Conservation (phyloP, 1,284 basidiomycete species). For the Moesziomyces aphidis region DNA sequence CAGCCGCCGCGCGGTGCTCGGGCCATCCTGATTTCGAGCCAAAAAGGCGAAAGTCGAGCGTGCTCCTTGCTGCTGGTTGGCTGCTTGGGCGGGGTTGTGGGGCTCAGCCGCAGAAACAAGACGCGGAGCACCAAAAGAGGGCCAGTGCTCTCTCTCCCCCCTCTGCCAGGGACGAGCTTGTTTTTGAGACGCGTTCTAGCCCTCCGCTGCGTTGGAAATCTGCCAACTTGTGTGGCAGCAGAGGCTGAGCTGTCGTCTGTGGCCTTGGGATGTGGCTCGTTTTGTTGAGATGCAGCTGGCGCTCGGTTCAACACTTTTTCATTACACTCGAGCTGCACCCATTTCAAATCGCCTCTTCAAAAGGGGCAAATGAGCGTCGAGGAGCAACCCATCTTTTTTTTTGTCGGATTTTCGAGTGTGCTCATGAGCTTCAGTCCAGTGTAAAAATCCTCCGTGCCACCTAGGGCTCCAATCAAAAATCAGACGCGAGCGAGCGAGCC, state of each 20-base stretch:
- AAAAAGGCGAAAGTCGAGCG: too few relatives aligned
- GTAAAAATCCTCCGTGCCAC: too few relatives aligned
- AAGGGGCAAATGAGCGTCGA: not conserved
- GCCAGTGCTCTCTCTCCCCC: too few relatives aligned
- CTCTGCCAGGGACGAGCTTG: not conserved
- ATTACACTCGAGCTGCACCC: not conserved
- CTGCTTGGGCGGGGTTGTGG: too few relatives aligned
- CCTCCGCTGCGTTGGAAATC: not conserved
- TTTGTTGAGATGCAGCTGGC: not conserved
- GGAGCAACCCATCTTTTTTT: not conserved
- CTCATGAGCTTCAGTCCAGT: not conserved
- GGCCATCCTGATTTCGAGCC: not conserved
- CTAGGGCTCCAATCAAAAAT: not conserved
- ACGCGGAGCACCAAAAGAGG: too few relatives aligned
- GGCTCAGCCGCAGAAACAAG: too few relatives aligned
- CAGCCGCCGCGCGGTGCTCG: not conserved
- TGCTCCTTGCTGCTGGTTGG: too few relatives aligned
- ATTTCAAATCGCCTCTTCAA: not conserved
- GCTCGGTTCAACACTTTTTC: not conserved
- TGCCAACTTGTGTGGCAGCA: not conserved
- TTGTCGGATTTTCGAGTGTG: not conserved
- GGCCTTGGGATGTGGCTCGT: not conserved
- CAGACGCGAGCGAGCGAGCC: not conserved
- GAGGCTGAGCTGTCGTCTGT: not conserved
- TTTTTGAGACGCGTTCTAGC: not conserved